A percentile compares a stretch with the other conserved stretches of the same genome.
These are phyloP conservation scores for Planoprotostelium fungivorum DNA, from an alignment of 78 protist genomes.

Conservation along the genomic window DNA sequence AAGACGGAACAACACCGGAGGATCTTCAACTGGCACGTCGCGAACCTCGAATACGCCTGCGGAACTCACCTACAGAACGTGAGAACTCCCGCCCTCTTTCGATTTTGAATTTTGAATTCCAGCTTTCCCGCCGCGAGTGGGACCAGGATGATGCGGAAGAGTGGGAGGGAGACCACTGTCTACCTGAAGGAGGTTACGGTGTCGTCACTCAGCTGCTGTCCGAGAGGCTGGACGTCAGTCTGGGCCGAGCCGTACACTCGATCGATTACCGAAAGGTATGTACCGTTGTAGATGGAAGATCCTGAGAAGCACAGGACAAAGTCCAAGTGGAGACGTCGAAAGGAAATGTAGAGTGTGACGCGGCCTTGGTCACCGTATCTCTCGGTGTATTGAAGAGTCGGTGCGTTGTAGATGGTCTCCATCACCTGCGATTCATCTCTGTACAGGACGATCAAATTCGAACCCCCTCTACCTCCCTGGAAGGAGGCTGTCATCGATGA, in stretches of 20 bases:
- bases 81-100: neutral
- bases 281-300: neutral
- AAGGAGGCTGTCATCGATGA: neutral
- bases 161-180: slow-evolving; percentile 26
- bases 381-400: neutral
- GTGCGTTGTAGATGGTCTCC: neutral
- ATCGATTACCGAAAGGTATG: neutral
- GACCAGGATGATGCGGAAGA: slow-evolving; percentile 32
- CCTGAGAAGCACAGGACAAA: neutral
- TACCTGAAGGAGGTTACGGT: slow-evolving; percentile 23
- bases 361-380: neutral
- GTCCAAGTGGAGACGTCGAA: neutral
- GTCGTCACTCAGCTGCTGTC: neutral
- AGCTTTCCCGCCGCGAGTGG: slow-evolving; percentile 12
- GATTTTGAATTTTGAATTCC: neutral
- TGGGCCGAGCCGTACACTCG: neutral
- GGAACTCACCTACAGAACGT: slow-evolving; percentile 8
- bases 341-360: neutral
- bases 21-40: slow-evolving; percentile 34
- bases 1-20: neutral
- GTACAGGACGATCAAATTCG: neutral
- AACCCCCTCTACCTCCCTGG: neutral
- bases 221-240: neutral
- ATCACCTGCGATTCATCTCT: neutral
- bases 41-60: slow-evolving; percentile 57